These are phyloP conservation scores for Citeromyces hawaiiensis DNA, from an alignment of 1,139 yeast genomes.

Conservation along the genomic window DNA sequence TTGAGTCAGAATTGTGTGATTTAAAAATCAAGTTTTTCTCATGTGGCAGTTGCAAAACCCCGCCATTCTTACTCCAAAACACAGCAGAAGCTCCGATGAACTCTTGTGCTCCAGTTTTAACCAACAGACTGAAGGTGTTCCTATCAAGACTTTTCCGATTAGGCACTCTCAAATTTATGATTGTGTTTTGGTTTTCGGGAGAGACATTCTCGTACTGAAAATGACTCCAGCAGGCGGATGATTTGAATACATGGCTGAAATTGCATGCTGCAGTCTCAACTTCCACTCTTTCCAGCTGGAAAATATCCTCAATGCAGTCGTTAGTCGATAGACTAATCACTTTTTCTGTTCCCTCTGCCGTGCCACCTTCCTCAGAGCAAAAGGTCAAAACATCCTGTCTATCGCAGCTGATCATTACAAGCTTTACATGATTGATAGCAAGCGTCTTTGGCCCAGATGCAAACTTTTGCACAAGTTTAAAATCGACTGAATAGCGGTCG, in stretches of 20 bases:
- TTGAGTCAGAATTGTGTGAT: background rate
- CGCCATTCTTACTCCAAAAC: background rate
- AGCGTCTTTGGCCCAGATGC: background rate
- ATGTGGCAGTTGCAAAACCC: background rate
- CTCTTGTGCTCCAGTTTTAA: background rate
- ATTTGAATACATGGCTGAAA: background rate
- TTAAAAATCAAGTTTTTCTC: background rate
- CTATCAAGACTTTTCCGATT: background rate
- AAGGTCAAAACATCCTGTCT: background rate
- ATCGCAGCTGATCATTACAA: background rate
- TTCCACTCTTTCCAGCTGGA: slow-evolving; percentile 1
- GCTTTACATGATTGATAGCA: background rate
- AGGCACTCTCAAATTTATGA: background rate
- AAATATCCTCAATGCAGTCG: slow-evolving; percentile 1
- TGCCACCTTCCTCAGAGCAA: background rate
- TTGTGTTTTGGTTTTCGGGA: background rate
- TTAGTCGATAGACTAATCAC: slow-evolving; percentile 2
- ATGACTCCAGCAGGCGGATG: background rate
- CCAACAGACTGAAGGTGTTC: background rate
- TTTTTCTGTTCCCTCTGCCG: background rate
- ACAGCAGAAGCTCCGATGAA: background rate
- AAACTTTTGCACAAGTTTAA: slow-evolving; percentile 9
- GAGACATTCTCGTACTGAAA: background rate
- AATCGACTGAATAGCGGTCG: slow-evolving; percentile 11
- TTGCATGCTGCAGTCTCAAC: background rate